Conservation (phyloP, 352 stramenopile species). For the Elongisporangium prolatum region DNA sequence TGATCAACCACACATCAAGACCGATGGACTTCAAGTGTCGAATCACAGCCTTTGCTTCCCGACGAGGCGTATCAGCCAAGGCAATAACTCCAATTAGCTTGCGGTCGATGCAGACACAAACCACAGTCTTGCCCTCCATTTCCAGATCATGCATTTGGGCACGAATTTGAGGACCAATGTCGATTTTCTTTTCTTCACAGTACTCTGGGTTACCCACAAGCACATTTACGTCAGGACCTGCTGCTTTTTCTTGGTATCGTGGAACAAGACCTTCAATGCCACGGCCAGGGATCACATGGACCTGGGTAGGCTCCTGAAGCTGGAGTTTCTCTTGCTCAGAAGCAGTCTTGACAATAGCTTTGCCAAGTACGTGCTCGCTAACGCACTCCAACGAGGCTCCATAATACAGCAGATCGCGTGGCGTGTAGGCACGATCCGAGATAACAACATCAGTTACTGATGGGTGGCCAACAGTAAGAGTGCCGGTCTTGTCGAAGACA, state of each 20-base stretch:
- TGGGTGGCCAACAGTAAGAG: conserved; percentile 82
- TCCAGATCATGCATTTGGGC: conserved; percentile 79
- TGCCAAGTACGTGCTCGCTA: conserved; percentile 82
- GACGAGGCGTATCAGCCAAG: conserved; percentile 67
- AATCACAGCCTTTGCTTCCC: conserved; percentile 71
- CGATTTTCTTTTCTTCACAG: conserved; percentile 75
- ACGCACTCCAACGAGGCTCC: conserved; percentile 74
- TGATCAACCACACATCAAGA: conserved; percentile 85
- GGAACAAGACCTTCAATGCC: conserved; percentile 69
- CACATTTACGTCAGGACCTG: conserved; percentile 28
- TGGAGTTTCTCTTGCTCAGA: conserved; percentile 72
- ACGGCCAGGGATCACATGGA: conserved; percentile 71
- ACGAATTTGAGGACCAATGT: conserved; percentile 53
- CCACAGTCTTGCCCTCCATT: conserved; percentile 81
- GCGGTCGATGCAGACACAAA: conserved; percentile 69
- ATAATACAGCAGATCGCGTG: conserved; percentile 76
- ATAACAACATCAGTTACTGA: conserved; percentile 78
- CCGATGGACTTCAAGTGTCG: conserved; percentile 76
- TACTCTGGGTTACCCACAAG: conserved; percentile 78
- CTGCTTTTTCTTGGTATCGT: conserved; percentile 13
- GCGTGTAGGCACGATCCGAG: conserved; percentile 51
- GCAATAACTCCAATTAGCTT: conserved; percentile 73
- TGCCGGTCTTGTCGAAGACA: conserved; percentile 94
- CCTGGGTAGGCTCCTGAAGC: conserved; percentile 64
- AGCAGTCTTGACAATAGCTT: conserved; percentile 76